Evolutionary conservation across 495 filamentous ascomycete species (phyloP).

Genomic region (Neurospora sp.): DNA sequence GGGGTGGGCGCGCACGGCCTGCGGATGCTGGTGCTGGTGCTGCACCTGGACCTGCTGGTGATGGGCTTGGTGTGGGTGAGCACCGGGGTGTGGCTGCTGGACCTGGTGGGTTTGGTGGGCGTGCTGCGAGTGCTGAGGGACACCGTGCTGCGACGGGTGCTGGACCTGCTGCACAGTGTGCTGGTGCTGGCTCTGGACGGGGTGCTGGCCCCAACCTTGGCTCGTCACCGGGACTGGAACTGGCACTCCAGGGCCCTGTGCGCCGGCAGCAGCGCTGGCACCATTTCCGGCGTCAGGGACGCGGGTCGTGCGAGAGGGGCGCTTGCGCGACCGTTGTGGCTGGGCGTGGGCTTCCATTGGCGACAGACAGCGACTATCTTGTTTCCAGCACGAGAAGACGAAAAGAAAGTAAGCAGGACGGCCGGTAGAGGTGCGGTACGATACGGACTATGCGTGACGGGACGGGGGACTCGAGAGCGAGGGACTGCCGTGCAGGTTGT

Average conservation of each 20-base stretch:
- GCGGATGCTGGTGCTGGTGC: constrained; percentile 7
- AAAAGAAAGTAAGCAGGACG: neutral
- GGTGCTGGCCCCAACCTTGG: constrained; percentile 12
- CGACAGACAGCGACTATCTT: neutral
- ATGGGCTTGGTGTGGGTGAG: constrained; percentile 2
- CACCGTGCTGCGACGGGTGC: neutral
- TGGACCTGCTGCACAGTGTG: constrained; percentile 7
- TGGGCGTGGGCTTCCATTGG: constrained; percentile 17
- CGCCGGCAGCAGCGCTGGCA: constrained; percentile 1
- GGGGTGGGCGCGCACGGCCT: constrained; percentile 21
- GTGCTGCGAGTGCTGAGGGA: neutral
- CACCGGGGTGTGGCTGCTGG: constrained; percentile 5
- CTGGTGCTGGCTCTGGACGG: constrained; percentile 11
- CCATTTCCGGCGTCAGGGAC: constrained; percentile 21
- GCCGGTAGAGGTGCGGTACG: neutral
- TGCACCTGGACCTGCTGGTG: neutral
- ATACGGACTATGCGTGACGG: neutral
- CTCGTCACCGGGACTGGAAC: constrained; percentile 6
- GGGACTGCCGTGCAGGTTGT: neutral
- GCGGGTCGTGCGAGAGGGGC: constrained; percentile 12
- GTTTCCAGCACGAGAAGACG: neutral
- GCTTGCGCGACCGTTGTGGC: constrained; percentile 21
- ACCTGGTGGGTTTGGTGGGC: constrained; percentile 5
- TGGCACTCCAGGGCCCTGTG: neutral
- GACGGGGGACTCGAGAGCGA: neutral